Conservation (phyloP, 306 rosid species). For the Argentina anserina region DNA sequence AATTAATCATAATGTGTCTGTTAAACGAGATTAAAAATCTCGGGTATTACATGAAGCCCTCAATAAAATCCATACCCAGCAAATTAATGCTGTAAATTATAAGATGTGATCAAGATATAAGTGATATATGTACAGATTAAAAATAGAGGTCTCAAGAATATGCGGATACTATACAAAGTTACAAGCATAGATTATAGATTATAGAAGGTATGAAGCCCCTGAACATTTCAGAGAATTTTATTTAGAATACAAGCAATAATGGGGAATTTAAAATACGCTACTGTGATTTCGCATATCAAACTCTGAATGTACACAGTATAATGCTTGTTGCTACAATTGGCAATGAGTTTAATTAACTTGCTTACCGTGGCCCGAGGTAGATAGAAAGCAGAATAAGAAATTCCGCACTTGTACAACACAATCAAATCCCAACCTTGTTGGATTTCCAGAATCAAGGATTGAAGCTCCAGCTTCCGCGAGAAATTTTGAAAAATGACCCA, state of each 20-base stretch:
- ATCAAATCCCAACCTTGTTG: no score
- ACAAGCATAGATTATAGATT: slow-evolving; percentile 9
- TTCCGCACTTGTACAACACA: no score
- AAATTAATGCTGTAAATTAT: neutral
- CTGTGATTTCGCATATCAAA: neutral
- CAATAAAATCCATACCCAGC: slow-evolving; percentile 26
- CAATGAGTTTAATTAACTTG: no score
- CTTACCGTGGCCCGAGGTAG: no score
- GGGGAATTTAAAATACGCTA: neutral
- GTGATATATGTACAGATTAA: slow-evolving; percentile 20
- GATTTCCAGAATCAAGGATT: no score
- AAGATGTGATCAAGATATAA: slow-evolving; percentile 10
- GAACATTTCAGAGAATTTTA: slow-evolving; percentile 6
- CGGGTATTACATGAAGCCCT: no score
- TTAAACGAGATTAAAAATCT: no score
- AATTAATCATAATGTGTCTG: no score
- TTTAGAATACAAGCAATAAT: neutral
- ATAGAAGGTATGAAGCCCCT: neutral
- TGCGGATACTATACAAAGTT: slow-evolving; percentile 34
- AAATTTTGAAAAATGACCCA: no score
- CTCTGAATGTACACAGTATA: slow-evolving; percentile 2
- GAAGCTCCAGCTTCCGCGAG: no score
- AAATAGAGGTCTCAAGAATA: slow-evolving; percentile 70
- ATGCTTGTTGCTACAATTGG: slow-evolving; percentile 34
- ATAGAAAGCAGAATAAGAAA: no score